phyloP scores from a whole-genome alignment of 208 protist species.

The Trichomonas gallinae region DNA sequence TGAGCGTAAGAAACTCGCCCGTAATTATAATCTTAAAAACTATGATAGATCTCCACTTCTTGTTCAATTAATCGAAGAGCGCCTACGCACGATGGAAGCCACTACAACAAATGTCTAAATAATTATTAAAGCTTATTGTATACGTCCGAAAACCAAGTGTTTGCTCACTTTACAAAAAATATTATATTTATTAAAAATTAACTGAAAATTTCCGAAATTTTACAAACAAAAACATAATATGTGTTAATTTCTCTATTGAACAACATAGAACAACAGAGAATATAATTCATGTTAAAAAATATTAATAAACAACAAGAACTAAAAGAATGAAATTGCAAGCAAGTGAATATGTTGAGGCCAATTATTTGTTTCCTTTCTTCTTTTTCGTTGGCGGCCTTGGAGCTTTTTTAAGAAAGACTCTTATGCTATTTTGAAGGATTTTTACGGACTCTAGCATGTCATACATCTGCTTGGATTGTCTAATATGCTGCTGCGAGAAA shows the following conservation, averaged over 20 bases:
- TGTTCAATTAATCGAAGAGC: slow-evolving; percentile 12
- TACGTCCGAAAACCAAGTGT: not conserved
- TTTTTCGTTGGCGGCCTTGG: not conserved
- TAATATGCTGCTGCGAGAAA: not conserved
- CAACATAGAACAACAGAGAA: too few species aligned
- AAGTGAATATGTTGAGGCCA: too few species aligned
- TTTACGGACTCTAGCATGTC: not conserved
- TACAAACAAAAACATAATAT: too few species aligned
- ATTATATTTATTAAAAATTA: too few species aligned
- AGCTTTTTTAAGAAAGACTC: not conserved
- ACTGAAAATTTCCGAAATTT: too few species aligned
- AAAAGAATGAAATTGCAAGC: too few species aligned
- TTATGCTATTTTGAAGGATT: not conserved
- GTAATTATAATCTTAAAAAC: not conserved
- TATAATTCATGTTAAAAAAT: too few species aligned
- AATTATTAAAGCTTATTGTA: not conserved
- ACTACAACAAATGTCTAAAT: not conserved
- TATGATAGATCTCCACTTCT: not conserved
- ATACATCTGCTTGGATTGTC: not conserved
- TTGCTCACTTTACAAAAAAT: too few species aligned
- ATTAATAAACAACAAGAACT: too few species aligned
- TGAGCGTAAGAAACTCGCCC: not conserved
- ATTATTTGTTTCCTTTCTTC: not conserved
- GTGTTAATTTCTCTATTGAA: too few species aligned
- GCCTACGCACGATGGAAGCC: not conserved